Percentiles rank a stretch among this genome's conserved stretches.
phyloP scores from a whole-genome alignment of 768 basidiomycete genomes.

The Lactarius pseudohatsudake region DNA sequence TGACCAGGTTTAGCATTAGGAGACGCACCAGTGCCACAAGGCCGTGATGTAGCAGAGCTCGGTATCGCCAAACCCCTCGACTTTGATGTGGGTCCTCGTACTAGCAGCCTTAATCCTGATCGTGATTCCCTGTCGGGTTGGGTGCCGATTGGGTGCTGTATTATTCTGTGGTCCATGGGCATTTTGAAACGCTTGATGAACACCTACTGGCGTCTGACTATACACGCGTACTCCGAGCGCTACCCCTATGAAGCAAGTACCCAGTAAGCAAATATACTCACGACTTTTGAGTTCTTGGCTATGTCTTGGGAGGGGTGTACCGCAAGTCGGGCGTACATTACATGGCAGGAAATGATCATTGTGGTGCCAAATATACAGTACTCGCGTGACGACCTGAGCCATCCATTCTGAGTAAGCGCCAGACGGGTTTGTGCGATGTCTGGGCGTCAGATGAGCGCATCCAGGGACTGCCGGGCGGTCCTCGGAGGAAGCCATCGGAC shows the following conservation, averaged over 20 bases:
- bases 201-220: neutral
- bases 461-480: constrained; percentile 13
- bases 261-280: neutral
- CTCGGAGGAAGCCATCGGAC: constrained; percentile 12
- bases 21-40: constrained; percentile 1
- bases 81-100: neutral
- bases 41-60: neutral
- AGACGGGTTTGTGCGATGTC: constrained; percentile 18
- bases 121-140: neutral
- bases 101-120: constrained; percentile 1
- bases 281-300: neutral
- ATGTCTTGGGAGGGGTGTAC: neutral
- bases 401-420: constrained; percentile 10
- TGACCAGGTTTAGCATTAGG: neutral
- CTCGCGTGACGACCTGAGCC: constrained; percentile 10
- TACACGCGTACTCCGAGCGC: neutral
- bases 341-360: constrained; percentile 5
- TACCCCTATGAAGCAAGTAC: neutral
- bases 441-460: constrained; percentile 27
- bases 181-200: neutral
- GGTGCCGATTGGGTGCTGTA: neutral
- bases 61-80: neutral
- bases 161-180: neutral
- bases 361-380: neutral
- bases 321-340: neutral